Base-by-base conservation (phyloP, 2,329 filamentous ascomycete genomes). In the Aspergillus persii region DNA sequence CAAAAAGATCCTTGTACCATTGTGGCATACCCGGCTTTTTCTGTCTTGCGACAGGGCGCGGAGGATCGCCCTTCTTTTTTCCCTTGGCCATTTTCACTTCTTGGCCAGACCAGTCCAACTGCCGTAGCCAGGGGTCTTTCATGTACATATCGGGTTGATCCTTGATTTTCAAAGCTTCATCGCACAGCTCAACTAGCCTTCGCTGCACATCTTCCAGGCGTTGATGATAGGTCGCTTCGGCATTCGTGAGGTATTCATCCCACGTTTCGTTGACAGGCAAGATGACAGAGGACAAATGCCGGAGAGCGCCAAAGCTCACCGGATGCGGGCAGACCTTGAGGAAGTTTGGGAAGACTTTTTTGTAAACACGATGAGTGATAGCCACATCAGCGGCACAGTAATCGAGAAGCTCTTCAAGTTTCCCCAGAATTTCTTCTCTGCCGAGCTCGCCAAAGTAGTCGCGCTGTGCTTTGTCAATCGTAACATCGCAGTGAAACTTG, bases 351-450 rank as follows among this genome's bases (percentile, higher is more conserved):
- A 99, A 95, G 1, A 98, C 92, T 60, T 92, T 92, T 72, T 92
- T 89, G 76, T 94, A 99, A n/a, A 99, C 90, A 51, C 88, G 87
- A 69, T 99, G 95, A 0, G 95, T 99, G 66, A 97, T 88, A 39
- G 88, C 87, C 18, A 99, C 95, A 77, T 99, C 95, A 1, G 91
- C 91, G 11, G 95, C 95, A 72, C 95, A 99, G 75, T 99, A 99
- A 71, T 96, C 89, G 51, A 99, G 79, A 8, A 99, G 83, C 61
- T 93, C 86, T 50, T 96, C 90, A 15, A 98, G 78, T 68, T 89
- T 91, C 8, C 76, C 84, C 9, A 86, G 58, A 7, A 98, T 83
- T 1, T 87, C 90, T 1, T 83, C 79, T 8, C 91, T 86, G 71
- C 94, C 88, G 30, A 96, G 81, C 66, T 90, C 89, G 26, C 92